Conservation (phyloP, 805 yeast species). For the Blastobotrys americana region DNA sequence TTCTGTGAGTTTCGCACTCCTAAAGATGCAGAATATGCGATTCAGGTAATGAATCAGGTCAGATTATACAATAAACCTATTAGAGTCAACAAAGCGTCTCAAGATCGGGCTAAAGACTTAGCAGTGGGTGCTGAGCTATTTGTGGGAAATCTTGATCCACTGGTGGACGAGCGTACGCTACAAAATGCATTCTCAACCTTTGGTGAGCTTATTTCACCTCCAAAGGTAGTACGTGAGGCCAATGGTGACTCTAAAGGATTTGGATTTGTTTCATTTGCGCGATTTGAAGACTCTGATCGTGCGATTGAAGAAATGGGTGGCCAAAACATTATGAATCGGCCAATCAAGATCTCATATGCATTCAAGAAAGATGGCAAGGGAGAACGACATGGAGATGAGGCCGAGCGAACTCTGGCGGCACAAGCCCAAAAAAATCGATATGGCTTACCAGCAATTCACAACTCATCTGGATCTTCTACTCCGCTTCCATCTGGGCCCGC, state of each 20-base stretch:
- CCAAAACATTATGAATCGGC: slow-evolving; percentile 59
- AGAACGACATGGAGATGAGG: slow-evolving; percentile 69
- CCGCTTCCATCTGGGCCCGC: no score
- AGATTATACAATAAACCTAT: slow-evolving; percentile 55
- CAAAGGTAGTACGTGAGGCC: slow-evolving; percentile 45
- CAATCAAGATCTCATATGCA: slow-evolving; percentile 60
- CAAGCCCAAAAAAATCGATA: slow-evolving; percentile 43
- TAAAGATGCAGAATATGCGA: slow-evolving; percentile 64
- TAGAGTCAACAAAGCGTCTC: slow-evolving; percentile 48
- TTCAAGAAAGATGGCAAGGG: slow-evolving; percentile 51
- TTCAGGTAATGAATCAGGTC: slow-evolving; percentile 51
- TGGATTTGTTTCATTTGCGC: slow-evolving; percentile 60
- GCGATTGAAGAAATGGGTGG: slow-evolving; percentile 68
- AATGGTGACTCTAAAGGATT: slow-evolving; percentile 49
- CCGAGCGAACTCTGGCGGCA: slow-evolving; percentile 63
- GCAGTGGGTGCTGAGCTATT: slow-evolving; percentile 63
- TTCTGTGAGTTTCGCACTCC: slow-evolving; percentile 62
- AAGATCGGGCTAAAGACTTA: slow-evolving; percentile 20
- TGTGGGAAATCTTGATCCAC: slow-evolving; percentile 59
- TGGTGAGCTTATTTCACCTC: slow-evolving; percentile 51
- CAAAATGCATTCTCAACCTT: slow-evolving; percentile 55
- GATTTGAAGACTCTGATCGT: slow-evolving; percentile 59
- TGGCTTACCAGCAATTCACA: slow-evolving; percentile 2
- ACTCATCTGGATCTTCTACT: no score
- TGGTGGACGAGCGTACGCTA: slow-evolving; percentile 55